Conservation (phyloP, 306 rosid genomes). For the Vicia faba region DNA sequence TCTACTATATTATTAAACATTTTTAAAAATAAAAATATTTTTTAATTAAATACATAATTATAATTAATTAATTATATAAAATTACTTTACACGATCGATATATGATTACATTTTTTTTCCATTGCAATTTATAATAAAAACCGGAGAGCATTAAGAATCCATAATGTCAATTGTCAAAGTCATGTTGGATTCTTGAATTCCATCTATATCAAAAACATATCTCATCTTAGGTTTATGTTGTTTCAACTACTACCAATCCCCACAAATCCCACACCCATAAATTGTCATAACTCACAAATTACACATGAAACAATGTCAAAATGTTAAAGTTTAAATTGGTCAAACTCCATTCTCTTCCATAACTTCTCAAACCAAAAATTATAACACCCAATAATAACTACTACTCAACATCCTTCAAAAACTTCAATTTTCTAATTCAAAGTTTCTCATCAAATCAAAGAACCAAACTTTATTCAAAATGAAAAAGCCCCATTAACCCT, state of each 20-base stretch:
- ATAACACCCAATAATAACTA: background rate
- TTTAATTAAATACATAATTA: too few relatives aligned
- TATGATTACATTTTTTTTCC: too few relatives aligned
- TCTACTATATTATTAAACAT: too few relatives aligned
- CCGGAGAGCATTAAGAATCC: too few relatives aligned
- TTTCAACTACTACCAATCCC: conserved; percentile 15
- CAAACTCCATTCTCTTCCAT: background rate
- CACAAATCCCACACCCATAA: background rate
- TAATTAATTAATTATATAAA: too few relatives aligned
- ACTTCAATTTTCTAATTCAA: background rate
- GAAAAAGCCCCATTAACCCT: background rate
- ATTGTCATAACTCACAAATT: background rate
- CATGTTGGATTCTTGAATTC: background rate
- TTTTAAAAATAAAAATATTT: too few relatives aligned
- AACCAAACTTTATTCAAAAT: background rate
- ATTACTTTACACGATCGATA: too few relatives aligned
- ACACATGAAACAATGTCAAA: conserved; percentile 4
- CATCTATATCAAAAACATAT: background rate
- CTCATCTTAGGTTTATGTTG: background rate
- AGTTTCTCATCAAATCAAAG: background rate
- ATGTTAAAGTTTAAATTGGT: background rate
- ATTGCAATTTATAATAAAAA: too few relatives aligned
- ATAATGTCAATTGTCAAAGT: background rate
- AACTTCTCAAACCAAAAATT: conserved; percentile 1
- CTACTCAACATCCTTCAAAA: background rate